A percentile compares a stretch with the other conserved stretches of the same genome.
These are phyloP conservation scores for Ophiostoma australiae DNA, from an alignment of 2,329 filamentous ascomycete genomes.

Conservation along the genomic window DNA sequence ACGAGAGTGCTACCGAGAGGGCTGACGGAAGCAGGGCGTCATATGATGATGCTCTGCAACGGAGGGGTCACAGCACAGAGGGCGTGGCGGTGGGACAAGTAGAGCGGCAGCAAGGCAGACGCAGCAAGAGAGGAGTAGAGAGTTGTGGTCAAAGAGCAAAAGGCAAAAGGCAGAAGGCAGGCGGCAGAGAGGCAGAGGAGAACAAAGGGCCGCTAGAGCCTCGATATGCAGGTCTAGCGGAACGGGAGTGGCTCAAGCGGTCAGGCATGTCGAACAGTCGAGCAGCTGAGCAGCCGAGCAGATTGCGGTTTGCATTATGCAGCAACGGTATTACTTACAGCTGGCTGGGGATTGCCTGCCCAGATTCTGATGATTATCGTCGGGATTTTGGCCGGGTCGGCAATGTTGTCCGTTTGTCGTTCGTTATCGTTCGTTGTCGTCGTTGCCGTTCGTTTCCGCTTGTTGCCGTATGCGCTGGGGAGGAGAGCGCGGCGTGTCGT, in stretches of 20 bases:
- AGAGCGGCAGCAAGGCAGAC: constrained; percentile 1
- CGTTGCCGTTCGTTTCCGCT: background rate
- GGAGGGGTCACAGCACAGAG: background rate
- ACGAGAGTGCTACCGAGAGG: background rate
- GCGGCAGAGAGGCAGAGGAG: background rate
- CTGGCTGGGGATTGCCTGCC: background rate
- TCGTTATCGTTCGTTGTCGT: background rate
- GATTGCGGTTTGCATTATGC: background rate
- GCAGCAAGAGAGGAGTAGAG: background rate
- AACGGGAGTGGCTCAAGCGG: background rate
- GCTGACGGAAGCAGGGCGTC: background rate
- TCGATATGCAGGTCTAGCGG: background rate
- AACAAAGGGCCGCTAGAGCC: background rate
- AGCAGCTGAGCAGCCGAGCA: background rate
- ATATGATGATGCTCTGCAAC: background rate
- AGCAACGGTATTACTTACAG: constrained; percentile 1
- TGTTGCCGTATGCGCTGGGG: background rate
- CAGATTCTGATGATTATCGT: background rate
- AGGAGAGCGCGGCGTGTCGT: background rate
- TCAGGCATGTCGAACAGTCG: background rate
- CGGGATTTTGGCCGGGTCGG: too few relatives aligned
- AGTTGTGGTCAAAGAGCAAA: background rate
- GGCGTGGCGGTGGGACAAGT: background rate
- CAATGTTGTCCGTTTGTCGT: too few relatives aligned
- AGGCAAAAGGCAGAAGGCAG: background rate